Evolutionary conservation across 495 filamentous ascomycete genomes (phyloP), one percentile per base, ranked within the genome.

Genomic region (Trichoderma orchidacearum): DNA sequence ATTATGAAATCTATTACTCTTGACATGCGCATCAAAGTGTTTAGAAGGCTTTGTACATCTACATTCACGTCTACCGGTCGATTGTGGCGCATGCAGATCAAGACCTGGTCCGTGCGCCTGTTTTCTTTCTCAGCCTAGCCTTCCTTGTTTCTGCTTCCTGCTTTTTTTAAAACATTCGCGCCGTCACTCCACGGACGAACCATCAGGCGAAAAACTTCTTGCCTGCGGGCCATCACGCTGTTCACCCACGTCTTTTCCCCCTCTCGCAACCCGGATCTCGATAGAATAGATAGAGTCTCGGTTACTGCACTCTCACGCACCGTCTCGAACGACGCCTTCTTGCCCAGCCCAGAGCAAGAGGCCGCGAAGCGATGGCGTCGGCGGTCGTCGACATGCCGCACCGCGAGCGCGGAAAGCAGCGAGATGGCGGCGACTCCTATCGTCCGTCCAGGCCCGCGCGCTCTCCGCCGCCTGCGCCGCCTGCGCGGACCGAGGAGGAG

Each of bases 401-500:
- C 61, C 60, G 36, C 59, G 63, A 63, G 51, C 64, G 64, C 12
- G 59, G 59, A 4, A 61, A 55, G 29, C 66, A 62, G 32, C 70
- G 71, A 60, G 71, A 75, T 67, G 73, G 64, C 31, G 63, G 60
- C 54, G 74, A 74, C 56, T 69, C 58, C 13, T 77, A 76, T 28
- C 66, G 74, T 30, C 72, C 72, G 1, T 57, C 52, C 30, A 59
- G 59, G 35, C 57, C 58, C 56, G 34, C 56, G 55, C 60, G 64
- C 41, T 65, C 67, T 57, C 82, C 48, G 67, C 83, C 63, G 64
- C 82, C 68, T 70, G 78, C 54, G 54, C 79, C 69, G 2, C 72
- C 67, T 23, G 66, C 78, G 61, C 76, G 83, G 63, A 90, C 85
- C 2, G 89, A 87, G 60, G 87, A 89, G 61, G 82, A 95, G 65